phyloP scores from a whole-genome alignment of 2,329 filamentous ascomycete genomes.

The Mycocentrospora acerina region DNA sequence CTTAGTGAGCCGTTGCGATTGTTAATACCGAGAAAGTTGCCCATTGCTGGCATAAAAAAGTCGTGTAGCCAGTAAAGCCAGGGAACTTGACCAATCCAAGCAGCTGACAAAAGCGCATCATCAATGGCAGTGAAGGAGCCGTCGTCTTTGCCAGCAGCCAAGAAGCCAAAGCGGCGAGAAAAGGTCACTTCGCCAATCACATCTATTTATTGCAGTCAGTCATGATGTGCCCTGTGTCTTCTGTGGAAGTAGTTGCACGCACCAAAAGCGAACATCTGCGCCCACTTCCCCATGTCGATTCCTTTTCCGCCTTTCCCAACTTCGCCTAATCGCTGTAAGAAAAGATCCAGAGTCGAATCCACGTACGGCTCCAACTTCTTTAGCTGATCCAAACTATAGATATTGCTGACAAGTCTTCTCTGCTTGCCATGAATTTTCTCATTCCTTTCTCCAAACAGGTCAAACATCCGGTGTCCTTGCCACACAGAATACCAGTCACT shows the following conservation, averaged over 20 bases:
- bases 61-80: constrained; percentile 40
- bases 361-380: constrained; percentile 42
- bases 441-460: constrained; percentile 14
- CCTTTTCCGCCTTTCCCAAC: constrained; percentile 1
- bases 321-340: constrained; percentile 3
- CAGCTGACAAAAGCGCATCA: constrained; percentile 30
- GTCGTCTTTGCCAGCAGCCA: constrained; percentile 39
- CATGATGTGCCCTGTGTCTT: not conserved
- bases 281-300: constrained; percentile 42
- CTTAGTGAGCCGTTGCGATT: constrained; percentile 38
- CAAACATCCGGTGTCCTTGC: constrained; percentile 9
- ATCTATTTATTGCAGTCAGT: constrained; percentile 22
- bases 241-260: not conserved
- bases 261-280: constrained; percentile 46
- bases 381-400: constrained; percentile 38
- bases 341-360: constrained; percentile 21
- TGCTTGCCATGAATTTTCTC: constrained; percentile 15
- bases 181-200: constrained; percentile 47
- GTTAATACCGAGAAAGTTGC: constrained; percentile 39
- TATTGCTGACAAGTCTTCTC: constrained; percentile 24
- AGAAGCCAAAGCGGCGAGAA: constrained; percentile 42
- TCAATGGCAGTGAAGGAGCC: constrained; percentile 41
- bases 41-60: constrained; percentile 37
- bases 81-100: constrained; percentile 45
- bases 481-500: constrained; percentile 21